phyloP scores from a whole-genome alignment of 352 stramenopile species.

The Paralagenidium karlingii region DNA sequence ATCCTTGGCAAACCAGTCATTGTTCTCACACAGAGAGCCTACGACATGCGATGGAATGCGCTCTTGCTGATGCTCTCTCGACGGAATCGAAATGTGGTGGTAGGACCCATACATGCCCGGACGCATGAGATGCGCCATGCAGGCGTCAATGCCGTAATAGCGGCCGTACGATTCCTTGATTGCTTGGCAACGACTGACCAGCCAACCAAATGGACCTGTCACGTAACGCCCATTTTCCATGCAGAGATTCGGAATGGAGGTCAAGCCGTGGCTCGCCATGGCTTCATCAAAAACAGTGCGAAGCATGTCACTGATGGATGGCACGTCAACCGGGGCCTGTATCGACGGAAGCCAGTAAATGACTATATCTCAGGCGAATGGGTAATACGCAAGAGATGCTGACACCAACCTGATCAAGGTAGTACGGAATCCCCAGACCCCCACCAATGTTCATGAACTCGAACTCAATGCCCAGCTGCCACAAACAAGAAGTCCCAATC shows the following conservation, averaged over 20 bases:
- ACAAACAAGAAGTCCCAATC: too few relatives aligned
- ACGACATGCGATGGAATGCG: constrained; percentile 55
- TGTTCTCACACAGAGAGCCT: constrained; percentile 84
- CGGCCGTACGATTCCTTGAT: constrained; percentile 79
- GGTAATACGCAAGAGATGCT: not conserved
- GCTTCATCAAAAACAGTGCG: constrained; percentile 63
- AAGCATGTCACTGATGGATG: constrained; percentile 57
- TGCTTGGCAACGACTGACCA: constrained; percentile 71
- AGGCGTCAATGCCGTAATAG: constrained; percentile 83
- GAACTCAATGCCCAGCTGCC: constrained; percentile 80
- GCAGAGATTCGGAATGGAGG: constrained; percentile 47
- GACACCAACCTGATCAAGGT: constrained; percentile 61
- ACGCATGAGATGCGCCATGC: constrained; percentile 85
- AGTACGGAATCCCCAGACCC: constrained; percentile 80
- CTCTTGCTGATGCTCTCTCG: constrained; percentile 23
- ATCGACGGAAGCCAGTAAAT: too few relatives aligned
- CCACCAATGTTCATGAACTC: constrained; percentile 89
- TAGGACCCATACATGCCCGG: constrained; percentile 85
- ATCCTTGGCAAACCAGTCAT: constrained; percentile 88
- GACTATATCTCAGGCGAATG: not conserved
- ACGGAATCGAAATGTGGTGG: constrained; percentile 78
- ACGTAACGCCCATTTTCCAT: constrained; percentile 88
- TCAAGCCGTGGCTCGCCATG: constrained; percentile 50
- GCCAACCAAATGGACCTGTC: constrained; percentile 78
- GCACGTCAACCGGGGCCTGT: constrained; percentile 39